phyloP scores from a whole-genome alignment of 1,284 basidiomycete genomes.

The Melampsora americana region DNA sequence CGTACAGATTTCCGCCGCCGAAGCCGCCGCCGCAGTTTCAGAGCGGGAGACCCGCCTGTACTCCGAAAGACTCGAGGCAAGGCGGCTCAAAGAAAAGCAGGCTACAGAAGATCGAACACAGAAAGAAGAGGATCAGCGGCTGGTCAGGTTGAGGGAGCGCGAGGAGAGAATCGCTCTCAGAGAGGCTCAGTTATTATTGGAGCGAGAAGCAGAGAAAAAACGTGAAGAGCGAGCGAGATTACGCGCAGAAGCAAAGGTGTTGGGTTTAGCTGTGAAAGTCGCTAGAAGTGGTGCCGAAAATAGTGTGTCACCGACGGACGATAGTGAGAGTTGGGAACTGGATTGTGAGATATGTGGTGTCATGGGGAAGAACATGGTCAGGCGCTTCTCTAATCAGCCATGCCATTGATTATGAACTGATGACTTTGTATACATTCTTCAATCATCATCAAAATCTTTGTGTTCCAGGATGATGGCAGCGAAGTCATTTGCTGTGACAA shows the following conservation, averaged over 20 bases:
- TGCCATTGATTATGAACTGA: background rate
- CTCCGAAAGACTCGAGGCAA: conserved; percentile 40
- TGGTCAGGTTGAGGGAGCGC: conserved; percentile 33
- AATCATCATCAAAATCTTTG: background rate
- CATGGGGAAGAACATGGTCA: conserved; percentile 33
- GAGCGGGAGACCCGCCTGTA: conserved; percentile 28
- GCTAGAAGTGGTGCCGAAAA: conserved; percentile 30
- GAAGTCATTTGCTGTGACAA: conserved; percentile 42
- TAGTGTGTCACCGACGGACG: conserved; percentile 12
- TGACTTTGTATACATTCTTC: background rate
- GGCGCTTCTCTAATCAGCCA: background rate
- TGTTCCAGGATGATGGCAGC: conserved; percentile 39
- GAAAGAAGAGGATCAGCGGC: conserved; percentile 37
- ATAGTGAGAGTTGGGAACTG: conserved; percentile 28
- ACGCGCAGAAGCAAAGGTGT: conserved; percentile 29
- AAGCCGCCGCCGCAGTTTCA: conserved; percentile 2
- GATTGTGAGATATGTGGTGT: conserved; percentile 42
- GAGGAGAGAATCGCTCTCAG: conserved; percentile 17
- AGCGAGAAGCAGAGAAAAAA: conserved; percentile 29
- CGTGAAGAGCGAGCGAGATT: conserved; percentile 30
- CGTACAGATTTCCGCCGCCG: conserved; percentile 6
- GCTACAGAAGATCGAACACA: conserved; percentile 11
- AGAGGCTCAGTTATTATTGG: conserved; percentile 23
- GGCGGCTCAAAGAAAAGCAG: conserved; percentile 28
- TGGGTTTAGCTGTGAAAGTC: conserved; percentile 28